A percentile compares a stretch with the other conserved stretches of the same genome.
Evolutionary conservation across 176 grass and related monocot species (phyloP).

Genomic region (Avena sativa): DNA sequence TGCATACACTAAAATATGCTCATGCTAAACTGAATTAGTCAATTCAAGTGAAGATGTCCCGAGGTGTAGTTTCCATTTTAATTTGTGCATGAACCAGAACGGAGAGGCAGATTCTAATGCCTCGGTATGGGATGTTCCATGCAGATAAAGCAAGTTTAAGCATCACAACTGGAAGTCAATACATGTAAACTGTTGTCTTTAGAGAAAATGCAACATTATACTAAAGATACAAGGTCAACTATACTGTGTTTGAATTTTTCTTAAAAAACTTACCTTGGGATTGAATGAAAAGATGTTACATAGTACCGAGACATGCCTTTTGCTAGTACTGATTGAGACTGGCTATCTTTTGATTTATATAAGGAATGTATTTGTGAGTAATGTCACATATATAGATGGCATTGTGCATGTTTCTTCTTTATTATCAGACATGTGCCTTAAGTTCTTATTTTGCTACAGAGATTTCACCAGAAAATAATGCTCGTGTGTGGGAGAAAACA

Average conservation of each 20-base stretch:
- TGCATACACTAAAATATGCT: not conserved
- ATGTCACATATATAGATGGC: not conserved
- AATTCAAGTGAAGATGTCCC: not conserved
- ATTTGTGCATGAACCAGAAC: slow-evolving; percentile 83
- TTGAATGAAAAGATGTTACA: slow-evolving; percentile 10
- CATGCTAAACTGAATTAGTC: not conserved
- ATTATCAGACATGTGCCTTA: too few relatives aligned
- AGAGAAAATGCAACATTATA: too few relatives aligned
- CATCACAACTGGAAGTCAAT: too few relatives aligned
- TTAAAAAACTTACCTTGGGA: not conserved
- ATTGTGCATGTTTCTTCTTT: not conserved
- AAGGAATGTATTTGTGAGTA: not conserved
- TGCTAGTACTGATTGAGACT: not conserved
- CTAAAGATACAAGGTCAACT: not conserved
- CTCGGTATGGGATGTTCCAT: slow-evolving; percentile 70
- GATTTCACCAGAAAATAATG: too few relatives aligned
- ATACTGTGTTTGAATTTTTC: not conserved
- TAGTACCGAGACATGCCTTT: not conserved
- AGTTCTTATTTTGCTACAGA: too few relatives aligned
- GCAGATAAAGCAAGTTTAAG: slow-evolving; percentile 59
- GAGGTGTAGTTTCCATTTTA: slow-evolving; percentile 47
- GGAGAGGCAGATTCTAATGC: slow-evolving; percentile 85
- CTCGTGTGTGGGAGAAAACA: too few relatives aligned
- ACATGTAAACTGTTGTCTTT: too few relatives aligned
- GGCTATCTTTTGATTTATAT: not conserved